Evolutionary conservation across 331 rosid species (phyloP).

Genomic region (Stylosanthes scabra): DNA sequence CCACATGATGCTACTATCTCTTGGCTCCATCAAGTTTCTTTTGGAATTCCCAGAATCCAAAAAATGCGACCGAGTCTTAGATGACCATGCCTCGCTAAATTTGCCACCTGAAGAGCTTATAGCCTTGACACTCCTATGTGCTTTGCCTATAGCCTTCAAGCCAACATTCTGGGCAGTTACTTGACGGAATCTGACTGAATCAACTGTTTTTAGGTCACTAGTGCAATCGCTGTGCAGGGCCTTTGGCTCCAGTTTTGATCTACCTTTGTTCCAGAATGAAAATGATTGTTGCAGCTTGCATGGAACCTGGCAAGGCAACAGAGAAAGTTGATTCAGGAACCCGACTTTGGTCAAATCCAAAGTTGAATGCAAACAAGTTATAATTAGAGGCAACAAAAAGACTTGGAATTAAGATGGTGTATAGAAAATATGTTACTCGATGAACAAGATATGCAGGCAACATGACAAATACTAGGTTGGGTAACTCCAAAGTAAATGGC

Average conservation of each 20-base stretch:
- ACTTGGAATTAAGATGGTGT: constrained; percentile 8
- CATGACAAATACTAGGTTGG: no score
- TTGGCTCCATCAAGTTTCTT: constrained; percentile 38
- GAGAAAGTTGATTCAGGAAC: constrained; percentile 31
- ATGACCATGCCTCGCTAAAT: constrained; percentile 33
- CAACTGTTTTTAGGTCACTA: constrained; percentile 31
- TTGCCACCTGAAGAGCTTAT: constrained; percentile 45
- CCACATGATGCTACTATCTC: constrained; percentile 47
- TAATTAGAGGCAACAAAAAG: constrained; percentile 12
- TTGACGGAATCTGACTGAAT: constrained; percentile 57
- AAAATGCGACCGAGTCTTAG: constrained; percentile 33
- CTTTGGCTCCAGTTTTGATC: constrained; percentile 29
- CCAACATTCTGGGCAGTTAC: constrained; percentile 41
- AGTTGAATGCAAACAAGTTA: constrained; percentile 13
- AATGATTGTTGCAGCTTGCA: constrained; percentile 58
- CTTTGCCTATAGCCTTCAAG: constrained; percentile 48
- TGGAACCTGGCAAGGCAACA: constrained; percentile 66
- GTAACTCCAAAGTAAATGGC: not conserved
- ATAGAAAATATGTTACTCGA: constrained; percentile 6
- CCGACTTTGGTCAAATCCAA: not conserved
- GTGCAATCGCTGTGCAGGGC: constrained; percentile 8
- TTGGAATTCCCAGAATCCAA: constrained; percentile 36
- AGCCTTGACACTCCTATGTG: constrained; percentile 39
- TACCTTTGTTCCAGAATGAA: constrained; percentile 55
- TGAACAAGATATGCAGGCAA: no score